Evolutionary conservation across 257 asterid genomes (phyloP).

Genomic region (Jaltomata sinuosa): DNA sequence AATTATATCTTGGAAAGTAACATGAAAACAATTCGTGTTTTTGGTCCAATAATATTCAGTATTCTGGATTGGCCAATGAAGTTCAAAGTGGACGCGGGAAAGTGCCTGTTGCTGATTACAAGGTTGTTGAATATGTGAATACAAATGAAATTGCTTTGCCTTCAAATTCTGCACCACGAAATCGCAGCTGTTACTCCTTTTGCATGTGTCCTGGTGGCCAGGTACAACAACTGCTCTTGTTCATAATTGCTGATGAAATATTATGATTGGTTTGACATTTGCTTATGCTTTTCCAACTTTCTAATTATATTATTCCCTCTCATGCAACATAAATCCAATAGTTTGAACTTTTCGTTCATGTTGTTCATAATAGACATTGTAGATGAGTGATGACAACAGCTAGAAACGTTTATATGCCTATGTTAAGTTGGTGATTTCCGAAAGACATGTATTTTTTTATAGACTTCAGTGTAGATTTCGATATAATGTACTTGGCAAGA

Average conservation of each 20-base stretch:
- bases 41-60: slow-evolving; percentile 35
- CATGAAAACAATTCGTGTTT: not conserved
- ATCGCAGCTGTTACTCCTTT: slow-evolving; percentile 83
- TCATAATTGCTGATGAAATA: not conserved
- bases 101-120: slow-evolving; percentile 97
- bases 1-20: not conserved
- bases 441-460: not conserved
- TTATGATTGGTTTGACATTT: not conserved
- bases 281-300: not conserved
- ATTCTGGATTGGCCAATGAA: slow-evolving; percentile 71
- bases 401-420: not conserved
- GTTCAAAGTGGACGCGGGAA: slow-evolving; percentile 80
- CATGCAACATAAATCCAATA: not conserved
- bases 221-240: slow-evolving; percentile 27
- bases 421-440: not conserved
- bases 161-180: slow-evolving; percentile 23
- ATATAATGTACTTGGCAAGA: slow-evolving; percentile 3
- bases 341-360: not conserved
- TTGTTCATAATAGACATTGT: not conserved
- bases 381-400: not conserved
- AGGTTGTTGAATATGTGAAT: slow-evolving; percentile 61
- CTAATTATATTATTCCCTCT: not conserved
- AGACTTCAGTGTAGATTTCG: not conserved
- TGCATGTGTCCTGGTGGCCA: slow-evolving; percentile 99
- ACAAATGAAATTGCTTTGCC: slow-evolving; percentile 11